Evolutionary conservation across 805 yeast genomes (phyloP).

Genomic region (Torulaspora quercuum): DNA sequence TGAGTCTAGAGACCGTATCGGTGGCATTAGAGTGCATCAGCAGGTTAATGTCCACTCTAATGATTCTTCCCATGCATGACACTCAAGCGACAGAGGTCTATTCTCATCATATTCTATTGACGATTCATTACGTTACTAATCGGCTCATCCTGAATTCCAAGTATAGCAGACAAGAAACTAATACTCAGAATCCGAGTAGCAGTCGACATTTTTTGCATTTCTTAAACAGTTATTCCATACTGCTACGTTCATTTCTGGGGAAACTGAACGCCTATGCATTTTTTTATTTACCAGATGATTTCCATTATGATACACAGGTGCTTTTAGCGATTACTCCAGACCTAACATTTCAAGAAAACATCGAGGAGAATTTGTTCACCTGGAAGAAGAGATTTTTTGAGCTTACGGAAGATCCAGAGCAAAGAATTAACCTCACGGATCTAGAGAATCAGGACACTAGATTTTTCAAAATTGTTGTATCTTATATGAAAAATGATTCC

Average conservation of each 20-base stretch:
- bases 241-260: conserved; percentile 32
- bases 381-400: conserved; percentile 27
- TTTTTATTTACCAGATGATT: conserved; percentile 29
- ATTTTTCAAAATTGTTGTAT: conserved; percentile 29
- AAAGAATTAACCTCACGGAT: conserved; percentile 9
- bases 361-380: conserved; percentile 14
- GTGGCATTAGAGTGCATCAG: conserved; percentile 37
- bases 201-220: conserved; percentile 10
- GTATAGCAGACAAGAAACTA: conserved; percentile 8
- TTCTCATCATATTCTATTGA: conserved; percentile 28
- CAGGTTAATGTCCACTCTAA: conserved; percentile 28
- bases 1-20: conserved; percentile 26
- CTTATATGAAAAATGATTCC: conserved; percentile 32
- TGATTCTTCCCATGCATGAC: conserved; percentile 17
- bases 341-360: conserved; percentile 4
- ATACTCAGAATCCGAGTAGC: neutral
- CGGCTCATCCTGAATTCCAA: conserved; percentile 27
- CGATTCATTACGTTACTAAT: conserved; percentile 30
- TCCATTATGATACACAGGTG: conserved; percentile 27
- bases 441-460: conserved; percentile 19
- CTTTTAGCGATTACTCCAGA: conserved; percentile 16
- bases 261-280: conserved; percentile 33
- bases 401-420: conserved; percentile 5
- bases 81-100: conserved; percentile 22
- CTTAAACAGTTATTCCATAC: conserved; percentile 22